Conservation (phyloP, 805 yeast genomes). For the Starmerella apicola region DNA sequence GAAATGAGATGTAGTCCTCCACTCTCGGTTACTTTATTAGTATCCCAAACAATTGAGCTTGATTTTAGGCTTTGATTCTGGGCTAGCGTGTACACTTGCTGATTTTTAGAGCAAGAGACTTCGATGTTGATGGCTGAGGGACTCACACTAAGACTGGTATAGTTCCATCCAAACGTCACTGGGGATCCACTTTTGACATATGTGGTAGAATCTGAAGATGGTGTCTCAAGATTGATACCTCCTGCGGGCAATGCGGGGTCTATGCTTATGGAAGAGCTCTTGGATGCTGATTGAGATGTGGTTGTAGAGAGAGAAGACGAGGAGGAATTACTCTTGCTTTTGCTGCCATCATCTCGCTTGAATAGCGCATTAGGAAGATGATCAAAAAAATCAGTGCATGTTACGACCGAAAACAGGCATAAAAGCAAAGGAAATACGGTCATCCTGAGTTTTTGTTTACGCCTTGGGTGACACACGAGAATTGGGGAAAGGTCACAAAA, state of each 20-base stretch:
- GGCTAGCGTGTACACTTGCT: constrained; percentile 30
- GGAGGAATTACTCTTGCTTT: background rate
- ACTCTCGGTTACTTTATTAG: constrained; percentile 23
- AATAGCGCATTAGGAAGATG: too few relatives aligned
- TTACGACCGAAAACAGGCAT: too few relatives aligned
- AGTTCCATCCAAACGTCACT: constrained; percentile 33
- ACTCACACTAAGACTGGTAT: constrained; percentile 27
- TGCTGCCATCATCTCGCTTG: background rate
- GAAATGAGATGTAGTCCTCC: constrained; percentile 23
- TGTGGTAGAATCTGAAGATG: constrained; percentile 27
- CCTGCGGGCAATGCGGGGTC: constrained; percentile 30
- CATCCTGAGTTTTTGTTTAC: too few relatives aligned
- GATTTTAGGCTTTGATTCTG: constrained; percentile 24
- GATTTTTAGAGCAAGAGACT: constrained; percentile 29
- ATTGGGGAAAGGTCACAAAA: too few relatives aligned
- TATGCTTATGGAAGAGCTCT: constrained; percentile 14
- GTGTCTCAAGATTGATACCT: constrained; percentile 26
- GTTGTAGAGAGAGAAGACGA: background rate
- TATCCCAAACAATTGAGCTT: constrained; percentile 29
- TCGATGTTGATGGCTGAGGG: constrained; percentile 31
- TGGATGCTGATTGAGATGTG: constrained; percentile 4
- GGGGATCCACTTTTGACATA: constrained; percentile 29
- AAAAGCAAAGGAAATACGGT: too few relatives aligned
- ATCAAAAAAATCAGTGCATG: too few relatives aligned
- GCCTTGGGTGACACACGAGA: too few relatives aligned